A percentile compares a stretch with the other conserved stretches of the same genome.
These are phyloP conservation scores for Chloris gayana DNA, from an alignment of 176 grass and related monocot species.

Conservation along the genomic window DNA sequence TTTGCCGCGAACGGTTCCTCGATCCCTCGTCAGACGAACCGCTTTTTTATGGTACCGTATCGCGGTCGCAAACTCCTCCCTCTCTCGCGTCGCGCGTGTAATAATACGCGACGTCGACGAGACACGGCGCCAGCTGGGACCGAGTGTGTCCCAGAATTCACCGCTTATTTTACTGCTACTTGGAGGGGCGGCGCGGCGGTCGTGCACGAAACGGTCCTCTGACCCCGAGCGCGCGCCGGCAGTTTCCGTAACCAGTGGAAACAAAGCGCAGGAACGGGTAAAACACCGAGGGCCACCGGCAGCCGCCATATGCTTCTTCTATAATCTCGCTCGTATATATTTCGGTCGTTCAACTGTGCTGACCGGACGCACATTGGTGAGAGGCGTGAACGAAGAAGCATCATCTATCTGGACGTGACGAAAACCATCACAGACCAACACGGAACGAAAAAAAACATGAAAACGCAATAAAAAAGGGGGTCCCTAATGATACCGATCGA, in stretches of 20 bases:
- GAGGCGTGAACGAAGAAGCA: neutral
- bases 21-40: neutral
- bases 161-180: neutral
- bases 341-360: neutral
- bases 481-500: neutral
- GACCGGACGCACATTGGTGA: neutral
- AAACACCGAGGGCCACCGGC: neutral
- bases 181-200: no score
- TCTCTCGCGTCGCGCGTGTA: no score
- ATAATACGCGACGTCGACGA: neutral
- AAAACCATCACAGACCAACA: neutral
- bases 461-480: neutral
- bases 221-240: neutral
- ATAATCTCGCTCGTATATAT: neutral
- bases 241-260: neutral
- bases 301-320: neutral
- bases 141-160: neutral
- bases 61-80: neutral
- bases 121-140: neutral
- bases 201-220: constrained; percentile 17
- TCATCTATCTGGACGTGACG: neutral
- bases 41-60: neutral
- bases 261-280: neutral
- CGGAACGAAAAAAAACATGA: neutral
- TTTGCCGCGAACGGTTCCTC: neutral